These are phyloP conservation scores for Thielaviopsis populi DNA, from an alignment of 2,329 filamentous ascomycete species.

Conservation along the genomic window DNA sequence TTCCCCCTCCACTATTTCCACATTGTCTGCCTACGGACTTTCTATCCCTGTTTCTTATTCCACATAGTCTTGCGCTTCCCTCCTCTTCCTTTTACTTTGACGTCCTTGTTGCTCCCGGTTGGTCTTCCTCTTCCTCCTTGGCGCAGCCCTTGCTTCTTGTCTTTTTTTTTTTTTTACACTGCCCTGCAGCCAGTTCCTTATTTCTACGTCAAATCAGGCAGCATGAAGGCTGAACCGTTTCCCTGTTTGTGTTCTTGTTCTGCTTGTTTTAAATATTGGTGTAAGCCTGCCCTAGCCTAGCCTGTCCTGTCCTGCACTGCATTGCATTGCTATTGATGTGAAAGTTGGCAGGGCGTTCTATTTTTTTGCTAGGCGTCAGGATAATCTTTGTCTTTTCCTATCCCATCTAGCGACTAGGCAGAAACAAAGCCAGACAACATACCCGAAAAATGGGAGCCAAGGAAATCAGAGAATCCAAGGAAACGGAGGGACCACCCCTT, in stretches of 20 bases:
- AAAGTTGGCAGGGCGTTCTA: neutral
- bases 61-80: no score
- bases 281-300: neutral
- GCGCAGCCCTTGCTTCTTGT: neutral
- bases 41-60: neutral
- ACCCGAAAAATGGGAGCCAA: constrained; percentile 3
- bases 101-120: neutral
- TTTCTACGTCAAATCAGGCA: neutral
- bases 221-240: neutral
- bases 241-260: neutral
- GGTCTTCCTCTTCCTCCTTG: neutral
- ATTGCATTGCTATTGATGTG: neutral
- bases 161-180: neutral
- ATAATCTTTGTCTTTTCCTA: neutral
- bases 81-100: neutral
- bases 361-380: neutral
- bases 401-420: constrained; percentile 2
- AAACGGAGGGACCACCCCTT: neutral
- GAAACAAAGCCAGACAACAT: neutral
- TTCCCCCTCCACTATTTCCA: neutral
- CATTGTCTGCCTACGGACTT: neutral
- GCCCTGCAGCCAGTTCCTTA: neutral
- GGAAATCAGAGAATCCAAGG: neutral
- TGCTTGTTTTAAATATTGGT: neutral
- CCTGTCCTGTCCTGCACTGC: neutral